Percentiles rank a stretch among this genome's conserved stretches.
Conservation (phyloP, 208 protist genomes). For the Kentomonas sorsogonicus region DNA sequence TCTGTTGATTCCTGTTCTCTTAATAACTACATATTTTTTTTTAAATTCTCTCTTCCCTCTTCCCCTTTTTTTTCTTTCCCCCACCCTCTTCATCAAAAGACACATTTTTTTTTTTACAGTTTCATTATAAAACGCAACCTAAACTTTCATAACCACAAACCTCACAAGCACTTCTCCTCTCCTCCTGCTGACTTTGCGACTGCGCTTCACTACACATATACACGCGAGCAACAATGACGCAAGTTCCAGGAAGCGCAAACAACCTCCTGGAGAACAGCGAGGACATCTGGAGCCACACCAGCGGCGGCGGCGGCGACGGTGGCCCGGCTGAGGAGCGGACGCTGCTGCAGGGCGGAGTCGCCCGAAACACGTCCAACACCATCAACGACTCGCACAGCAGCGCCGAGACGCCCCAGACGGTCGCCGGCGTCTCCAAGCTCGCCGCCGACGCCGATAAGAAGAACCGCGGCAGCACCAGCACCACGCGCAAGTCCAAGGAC, state of each 20-base stretch:
- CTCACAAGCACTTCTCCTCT: conserved; percentile 19
- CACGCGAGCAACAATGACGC: too few relatives aligned
- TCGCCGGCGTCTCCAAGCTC: too few relatives aligned
- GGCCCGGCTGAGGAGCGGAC: conserved; percentile 8
- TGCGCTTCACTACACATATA: conserved; percentile 22
- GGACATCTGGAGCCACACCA: conserved; percentile 46
- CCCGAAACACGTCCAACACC: too few relatives aligned
- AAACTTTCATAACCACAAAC: too few relatives aligned
- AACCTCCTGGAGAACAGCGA: conserved; percentile 49
- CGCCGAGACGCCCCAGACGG: too few relatives aligned
- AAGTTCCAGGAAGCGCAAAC: conserved; percentile 21
- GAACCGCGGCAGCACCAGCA: too few relatives aligned
- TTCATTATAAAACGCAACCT: not conserved
- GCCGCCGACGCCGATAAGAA: too few relatives aligned
- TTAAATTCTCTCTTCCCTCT: not conserved
- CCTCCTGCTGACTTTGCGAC: conserved; percentile 24
- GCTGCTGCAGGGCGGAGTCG: too few relatives aligned
- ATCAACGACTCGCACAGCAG: too few relatives aligned
- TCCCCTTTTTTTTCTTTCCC: not conserved
- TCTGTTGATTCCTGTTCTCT: too few relatives aligned
- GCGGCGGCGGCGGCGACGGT: conserved; percentile 24
- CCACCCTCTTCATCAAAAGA: not conserved
- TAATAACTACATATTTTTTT: too few relatives aligned
- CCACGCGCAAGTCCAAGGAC: too few relatives aligned
- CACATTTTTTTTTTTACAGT: conserved; percentile 1